These are phyloP conservation scores for Diutina rugosa DNA, from an alignment of 1,139 yeast species.

Conservation along the genomic window DNA sequence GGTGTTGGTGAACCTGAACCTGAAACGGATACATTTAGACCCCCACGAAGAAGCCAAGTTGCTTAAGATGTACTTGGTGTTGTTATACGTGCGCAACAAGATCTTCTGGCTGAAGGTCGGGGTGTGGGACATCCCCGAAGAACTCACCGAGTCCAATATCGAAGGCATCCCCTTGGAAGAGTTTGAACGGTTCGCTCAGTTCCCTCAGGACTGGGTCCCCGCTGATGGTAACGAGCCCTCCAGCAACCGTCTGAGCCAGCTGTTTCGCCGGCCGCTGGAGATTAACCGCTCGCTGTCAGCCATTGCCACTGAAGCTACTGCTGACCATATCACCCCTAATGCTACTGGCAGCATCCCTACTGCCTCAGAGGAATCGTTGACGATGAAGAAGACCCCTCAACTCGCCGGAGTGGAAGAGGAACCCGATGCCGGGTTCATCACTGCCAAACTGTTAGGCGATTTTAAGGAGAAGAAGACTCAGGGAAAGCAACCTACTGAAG, in stretches of 20 bases:
- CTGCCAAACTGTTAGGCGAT: neutral
- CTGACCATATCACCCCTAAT: neutral
- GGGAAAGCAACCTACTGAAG: neutral
- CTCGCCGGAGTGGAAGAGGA: neutral
- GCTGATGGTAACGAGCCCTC: neutral
- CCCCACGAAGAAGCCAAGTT: conserved; percentile 11
- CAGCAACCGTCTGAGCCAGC: neutral
- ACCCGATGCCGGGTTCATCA: neutral
- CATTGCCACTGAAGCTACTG: neutral
- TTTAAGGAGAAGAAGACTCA: neutral
- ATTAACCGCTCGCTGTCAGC: neutral
- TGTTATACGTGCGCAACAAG: conserved; percentile 22
- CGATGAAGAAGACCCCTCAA: neutral
- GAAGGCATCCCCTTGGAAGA: conserved; percentile 2
- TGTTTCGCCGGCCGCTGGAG: neutral
- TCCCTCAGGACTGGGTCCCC: neutral
- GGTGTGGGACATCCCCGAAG: conserved; percentile 35
- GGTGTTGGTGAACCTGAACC: neutral
- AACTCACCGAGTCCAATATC: conserved; percentile 11
- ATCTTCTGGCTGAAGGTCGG: conserved; percentile 85
- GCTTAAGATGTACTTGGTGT: conserved; percentile 12
- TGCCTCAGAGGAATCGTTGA: neutral
- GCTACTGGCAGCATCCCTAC: neutral
- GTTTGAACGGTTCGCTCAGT: neutral
- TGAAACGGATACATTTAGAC: conserved; percentile 7